These are phyloP conservation scores for Calocybe cyanea DNA, from an alignment of 768 basidiomycete species.

Conservation along the genomic window DNA sequence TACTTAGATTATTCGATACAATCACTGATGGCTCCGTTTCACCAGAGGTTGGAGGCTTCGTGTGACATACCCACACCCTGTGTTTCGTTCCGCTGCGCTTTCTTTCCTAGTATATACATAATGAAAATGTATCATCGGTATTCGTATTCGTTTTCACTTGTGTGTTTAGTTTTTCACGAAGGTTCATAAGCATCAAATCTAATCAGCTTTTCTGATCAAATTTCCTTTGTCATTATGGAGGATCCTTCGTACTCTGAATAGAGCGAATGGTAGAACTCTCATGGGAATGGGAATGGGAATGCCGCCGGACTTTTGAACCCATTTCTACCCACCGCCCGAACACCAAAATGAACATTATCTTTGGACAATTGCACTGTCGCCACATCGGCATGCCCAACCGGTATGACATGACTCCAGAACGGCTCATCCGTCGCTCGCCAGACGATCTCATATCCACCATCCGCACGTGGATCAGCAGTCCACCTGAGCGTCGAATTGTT, in stretches of 20 bases:
- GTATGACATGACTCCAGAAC: conserved; percentile 46
- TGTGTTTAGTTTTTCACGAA: background rate
- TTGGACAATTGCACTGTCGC: conserved; percentile 43
- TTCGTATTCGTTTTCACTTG: background rate
- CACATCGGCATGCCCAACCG: conserved; percentile 39
- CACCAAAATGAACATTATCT: conserved; percentile 50
- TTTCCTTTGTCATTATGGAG: too few species aligned
- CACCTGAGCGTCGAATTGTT: conserved; percentile 54
- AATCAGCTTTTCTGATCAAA: background rate
- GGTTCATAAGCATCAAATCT: background rate
- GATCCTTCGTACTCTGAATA: too few species aligned
- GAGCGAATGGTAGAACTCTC: too few species aligned
- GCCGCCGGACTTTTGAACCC: conserved; percentile 50
- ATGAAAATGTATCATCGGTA: conserved; percentile 13
- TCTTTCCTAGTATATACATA: conserved; percentile 1
- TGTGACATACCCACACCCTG: conserved; percentile 1
- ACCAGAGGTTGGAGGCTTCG: conserved; percentile 15
- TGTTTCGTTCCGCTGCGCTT: background rate
- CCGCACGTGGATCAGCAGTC: conserved; percentile 34
- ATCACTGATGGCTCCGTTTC: background rate
- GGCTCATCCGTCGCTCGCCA: conserved; percentile 46
- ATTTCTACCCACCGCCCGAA: conserved; percentile 47
- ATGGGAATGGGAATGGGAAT: conserved; percentile 30
- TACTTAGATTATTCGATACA: background rate
- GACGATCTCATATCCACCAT: conserved; percentile 47